phyloP scores from a whole-genome alignment of 2,329 filamentous ascomycete species.

The Chaetomium sp. region DNA sequence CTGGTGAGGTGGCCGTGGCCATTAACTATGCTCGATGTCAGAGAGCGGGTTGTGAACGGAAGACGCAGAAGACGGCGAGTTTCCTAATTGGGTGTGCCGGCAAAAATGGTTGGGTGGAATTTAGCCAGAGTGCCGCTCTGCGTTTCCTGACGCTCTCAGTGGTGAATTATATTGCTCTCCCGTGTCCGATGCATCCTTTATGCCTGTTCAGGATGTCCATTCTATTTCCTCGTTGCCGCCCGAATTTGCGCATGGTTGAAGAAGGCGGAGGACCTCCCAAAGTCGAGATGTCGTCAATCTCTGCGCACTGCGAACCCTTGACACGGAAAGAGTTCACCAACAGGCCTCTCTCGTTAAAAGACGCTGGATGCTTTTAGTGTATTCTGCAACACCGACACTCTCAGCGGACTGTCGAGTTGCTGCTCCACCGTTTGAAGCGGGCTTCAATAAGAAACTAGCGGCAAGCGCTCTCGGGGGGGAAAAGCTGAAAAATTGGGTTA shows the following conservation, averaged over 20 bases:
- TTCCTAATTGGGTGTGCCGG: slow-evolving; percentile 20
- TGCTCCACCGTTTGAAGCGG: too few relatives aligned
- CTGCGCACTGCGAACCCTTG: slow-evolving; percentile 5
- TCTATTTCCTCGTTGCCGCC: slow-evolving; percentile 5
- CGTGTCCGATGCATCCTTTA: slow-evolving; percentile 23
- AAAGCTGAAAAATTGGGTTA: too few relatives aligned
- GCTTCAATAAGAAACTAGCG: too few relatives aligned
- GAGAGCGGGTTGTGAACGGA: slow-evolving; percentile 11
- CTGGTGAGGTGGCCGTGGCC: not conserved
- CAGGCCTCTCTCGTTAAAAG: too few relatives aligned
- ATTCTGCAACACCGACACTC: too few relatives aligned
- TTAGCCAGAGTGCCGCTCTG: slow-evolving; percentile 26
- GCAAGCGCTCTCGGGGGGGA: too few relatives aligned
- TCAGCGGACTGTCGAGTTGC: too few relatives aligned
- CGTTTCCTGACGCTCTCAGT: slow-evolving; percentile 16
- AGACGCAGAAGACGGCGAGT: slow-evolving; percentile 7
- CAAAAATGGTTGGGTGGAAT: slow-evolving; percentile 23
- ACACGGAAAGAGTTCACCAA: too few relatives aligned
- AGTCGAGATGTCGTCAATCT: slow-evolving; percentile 19
- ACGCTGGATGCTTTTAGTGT: too few relatives aligned
- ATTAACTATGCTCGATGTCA: slow-evolving; percentile 20
- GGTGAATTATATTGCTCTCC: slow-evolving; percentile 25
- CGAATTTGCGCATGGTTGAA: slow-evolving; percentile 6
- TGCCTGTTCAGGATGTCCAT: slow-evolving; percentile 15
- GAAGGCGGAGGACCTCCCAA: slow-evolving; percentile 10